Percentiles rank a stretch among this genome's conserved stretches.
These are phyloP conservation scores for Ascochyta lentis DNA, from an alignment of 2,329 filamentous ascomycete genomes.

Conservation along the genomic window DNA sequence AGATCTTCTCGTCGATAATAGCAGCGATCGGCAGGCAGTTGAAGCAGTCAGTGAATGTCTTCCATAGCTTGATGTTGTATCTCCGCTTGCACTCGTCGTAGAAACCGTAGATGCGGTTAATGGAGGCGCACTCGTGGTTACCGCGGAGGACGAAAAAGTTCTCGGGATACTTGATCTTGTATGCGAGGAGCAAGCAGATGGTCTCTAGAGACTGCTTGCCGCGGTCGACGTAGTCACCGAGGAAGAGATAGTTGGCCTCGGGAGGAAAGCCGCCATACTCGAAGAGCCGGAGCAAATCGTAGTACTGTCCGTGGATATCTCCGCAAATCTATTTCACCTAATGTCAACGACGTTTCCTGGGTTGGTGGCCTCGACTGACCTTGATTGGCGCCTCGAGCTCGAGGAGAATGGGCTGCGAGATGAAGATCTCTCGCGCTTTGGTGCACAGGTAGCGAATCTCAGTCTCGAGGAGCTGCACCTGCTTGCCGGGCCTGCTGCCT, in stretches of 20 bases:
- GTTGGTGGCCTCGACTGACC: constrained; percentile 62
- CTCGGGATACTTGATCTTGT: constrained; percentile 99
- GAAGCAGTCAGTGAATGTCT: constrained; percentile 99
- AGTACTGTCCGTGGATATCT: constrained; percentile 99
- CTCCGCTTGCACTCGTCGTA: constrained; percentile 99
- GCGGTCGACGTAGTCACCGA: constrained; percentile 97
- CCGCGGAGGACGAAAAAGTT: constrained; percentile 99
- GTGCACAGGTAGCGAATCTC: constrained; percentile 98
- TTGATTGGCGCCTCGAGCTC: constrained; percentile 99
- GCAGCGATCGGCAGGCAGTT: constrained; percentile 98
- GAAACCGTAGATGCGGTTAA: constrained; percentile 99
- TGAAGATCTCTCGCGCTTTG: constrained; percentile 99
- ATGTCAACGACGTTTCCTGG: constrained; percentile 22
- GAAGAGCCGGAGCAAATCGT: constrained; percentile 94
- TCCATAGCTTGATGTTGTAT: constrained; percentile 99
- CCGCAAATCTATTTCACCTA: constrained; percentile 79
- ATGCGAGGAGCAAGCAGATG: constrained; percentile 93
- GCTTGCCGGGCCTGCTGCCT: constrained; percentile 96
- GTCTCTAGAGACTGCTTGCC: constrained; percentile 99
- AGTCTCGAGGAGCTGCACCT: constrained; percentile 94
- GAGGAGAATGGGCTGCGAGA: constrained; percentile 96
- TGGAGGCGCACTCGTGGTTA: constrained; percentile 98
- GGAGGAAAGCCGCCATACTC: constrained; percentile 98
- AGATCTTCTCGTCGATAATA: constrained; percentile 99
- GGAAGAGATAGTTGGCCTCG: constrained; percentile 99